phyloP scores from a whole-genome alignment of 129 eudicot species.

The Oenanthe sinensis region DNA sequence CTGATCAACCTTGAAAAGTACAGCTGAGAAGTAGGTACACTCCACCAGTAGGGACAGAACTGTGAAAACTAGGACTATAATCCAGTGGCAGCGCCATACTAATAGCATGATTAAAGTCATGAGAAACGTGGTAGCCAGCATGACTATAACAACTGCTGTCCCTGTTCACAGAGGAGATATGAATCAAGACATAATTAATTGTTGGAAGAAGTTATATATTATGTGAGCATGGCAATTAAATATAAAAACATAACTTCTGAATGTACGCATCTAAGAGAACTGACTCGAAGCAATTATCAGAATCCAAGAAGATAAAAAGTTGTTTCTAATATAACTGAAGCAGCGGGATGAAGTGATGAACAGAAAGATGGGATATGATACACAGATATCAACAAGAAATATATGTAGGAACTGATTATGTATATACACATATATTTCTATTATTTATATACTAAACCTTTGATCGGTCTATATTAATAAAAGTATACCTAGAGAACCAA shows the following conservation, averaged over 20 bases:
- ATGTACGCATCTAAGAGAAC: not conserved
- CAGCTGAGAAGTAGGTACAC: constrained; percentile 79
- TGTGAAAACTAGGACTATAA: constrained; percentile 62
- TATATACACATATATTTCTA: not conserved
- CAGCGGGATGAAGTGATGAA: not conserved
- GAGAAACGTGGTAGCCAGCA: constrained; percentile 82
- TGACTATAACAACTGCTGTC: constrained; percentile 86
- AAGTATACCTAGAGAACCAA: not conserved
- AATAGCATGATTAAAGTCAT: constrained; percentile 70
- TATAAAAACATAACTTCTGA: not conserved
- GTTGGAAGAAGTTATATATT: not conserved
- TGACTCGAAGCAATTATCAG: not conserved
- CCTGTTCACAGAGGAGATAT: constrained; percentile 39
- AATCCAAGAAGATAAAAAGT: not conserved
- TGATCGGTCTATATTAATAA: not conserved
- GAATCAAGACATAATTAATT: not conserved
- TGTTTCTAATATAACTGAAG: not conserved
- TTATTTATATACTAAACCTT: not conserved
- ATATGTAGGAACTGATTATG: not conserved
- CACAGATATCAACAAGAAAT: not conserved
- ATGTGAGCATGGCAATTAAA: not conserved
- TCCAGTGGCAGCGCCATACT: constrained; percentile 97
- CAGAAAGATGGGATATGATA: not conserved
- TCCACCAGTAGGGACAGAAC: constrained; percentile 66
- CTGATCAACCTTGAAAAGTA: constrained; percentile 71